Evolutionary conservation across 345 rosid genomes (phyloP), one percentile per base, ranked within the genome.

Genomic region (Syzygium oleosum): DNA sequence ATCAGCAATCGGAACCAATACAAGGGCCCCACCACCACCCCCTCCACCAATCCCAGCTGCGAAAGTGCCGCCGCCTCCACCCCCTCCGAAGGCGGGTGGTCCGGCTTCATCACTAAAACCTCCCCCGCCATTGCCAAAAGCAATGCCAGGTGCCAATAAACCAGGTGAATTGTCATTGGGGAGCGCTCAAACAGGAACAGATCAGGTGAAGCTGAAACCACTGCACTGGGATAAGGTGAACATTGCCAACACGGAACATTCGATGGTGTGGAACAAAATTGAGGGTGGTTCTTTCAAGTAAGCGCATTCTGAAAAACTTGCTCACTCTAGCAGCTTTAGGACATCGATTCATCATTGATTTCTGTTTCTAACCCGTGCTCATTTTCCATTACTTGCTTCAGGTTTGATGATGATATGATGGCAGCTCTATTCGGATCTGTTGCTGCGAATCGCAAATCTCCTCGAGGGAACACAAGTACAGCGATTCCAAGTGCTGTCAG

Each of bases 211-310:
- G 90, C 90, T 98, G 85, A 96, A 95, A 94, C 98, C 99, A 12
- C 85, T 96, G 88, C 99, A 96, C 88, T 95, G 98, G 99, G 98
- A 95, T 89, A 96, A 95, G 89, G 93, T 96, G 86, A 95, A 94
- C 91, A 92, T 87, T n/a, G 73, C 89, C n/a, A 92, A 92, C 84
- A 84, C 88, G 19, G 94, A 90, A 56, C 97, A 95, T 88, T 95
- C 99, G 6, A 95, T 97, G 98, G 99, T 95, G 87, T 96, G 99
- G 99, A 97, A 95, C 93, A 95, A 93, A 86, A 94, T 97, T 38
- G 93, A 92, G 54, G 94, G 91, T 3, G 99, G 99, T 12, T 97
- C 99, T 85, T 95, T 97, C 87, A 93, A 94, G 99, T 96, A 94
- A 93, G 90, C 38, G 52, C 61, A 21, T 46, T 43, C 83, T 19